Base-by-base conservation (phyloP, 331 rosid genomes). In the Pyrus hybrid region DNA sequence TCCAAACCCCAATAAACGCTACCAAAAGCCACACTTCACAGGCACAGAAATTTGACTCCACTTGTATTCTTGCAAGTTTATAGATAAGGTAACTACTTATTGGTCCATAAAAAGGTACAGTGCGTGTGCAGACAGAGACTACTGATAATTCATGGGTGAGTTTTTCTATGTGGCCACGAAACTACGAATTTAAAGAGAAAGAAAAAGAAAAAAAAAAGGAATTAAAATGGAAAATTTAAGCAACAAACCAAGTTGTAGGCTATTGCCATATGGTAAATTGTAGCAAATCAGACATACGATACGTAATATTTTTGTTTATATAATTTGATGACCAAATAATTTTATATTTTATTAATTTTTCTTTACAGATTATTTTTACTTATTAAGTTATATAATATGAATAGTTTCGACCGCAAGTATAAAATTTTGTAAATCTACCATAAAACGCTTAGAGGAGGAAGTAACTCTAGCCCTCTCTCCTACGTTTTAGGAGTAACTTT, bases 1-100 rank as follows among this genome's bases (percentile, higher is more conserved):
- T 86, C 83, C 87, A 22, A 80, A 68, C 79, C 84, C 80, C 79
- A 77, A 75, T 71, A 76, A 63, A 60, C 37, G 30, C 72, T 68
- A 79, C 65, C 77, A 67, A 33, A 74, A 57, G 63, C 72, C 79
- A 62, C 75, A 80, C 79, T 37, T 71, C 73, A 72, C 61, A 49
- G 45, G 72, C 75, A 73, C 58, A 21, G 54, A 75, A 61, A 71
- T 82, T 63, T 68, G 68, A 70, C 53, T 67, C 76, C 86, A 30
- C 68, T 80, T 32, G 66, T 73, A 41, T n/a, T 25, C 37, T n/a
- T 25, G 3, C 76, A 71, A 77, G 57, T 77, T 66, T 56, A 66
- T 26, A 23, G 22, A 68, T 26, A 25, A 73, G 68, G 22, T 30
- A 16, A 9, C 43, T 17, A 63, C 56, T 16, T 16, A 2, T 49